Conservation (phyloP, 139 green algal species). For the Nannochloris sp. region DNA sequence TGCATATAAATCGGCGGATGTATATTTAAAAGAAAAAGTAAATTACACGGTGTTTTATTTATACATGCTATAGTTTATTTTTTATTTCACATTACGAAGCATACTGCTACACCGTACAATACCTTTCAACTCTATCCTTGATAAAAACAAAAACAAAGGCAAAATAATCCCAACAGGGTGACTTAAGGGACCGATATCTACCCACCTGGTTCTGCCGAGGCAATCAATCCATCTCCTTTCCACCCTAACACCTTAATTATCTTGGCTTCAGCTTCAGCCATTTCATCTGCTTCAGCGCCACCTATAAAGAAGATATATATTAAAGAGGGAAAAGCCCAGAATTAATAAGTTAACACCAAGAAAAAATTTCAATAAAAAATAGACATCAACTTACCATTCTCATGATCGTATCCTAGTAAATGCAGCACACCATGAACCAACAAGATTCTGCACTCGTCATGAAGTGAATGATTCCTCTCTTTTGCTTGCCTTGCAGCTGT, state of each 20-base stretch:
- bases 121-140: too few relatives aligned
- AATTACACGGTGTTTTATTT: neutral
- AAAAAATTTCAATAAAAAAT: too few relatives aligned
- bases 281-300: conserved; percentile 41
- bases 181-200: too few relatives aligned
- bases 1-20: too few relatives aligned
- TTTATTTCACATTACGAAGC: neutral
- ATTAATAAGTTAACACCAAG: neutral
- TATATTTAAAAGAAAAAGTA: too few relatives aligned
- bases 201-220: conserved; percentile 8
- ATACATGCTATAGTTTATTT: neutral
- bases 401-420: conserved; percentile 85
- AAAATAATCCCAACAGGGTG: too few relatives aligned
- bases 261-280: conserved; percentile 59
- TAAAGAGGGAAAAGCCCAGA: neutral
- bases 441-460: conserved; percentile 77
- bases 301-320: conserved; percentile 1
- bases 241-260: conserved; percentile 65
- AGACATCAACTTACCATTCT: conserved; percentile 35
- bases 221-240: conserved; percentile 67
- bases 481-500: conserved; percentile 77
- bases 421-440: conserved; percentile 94
- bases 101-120: neutral
- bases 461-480: conserved; percentile 61
- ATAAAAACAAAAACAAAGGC: too few relatives aligned